phyloP scores from a whole-genome alignment of 2,329 filamentous ascomycete species.

The Penicillium aurantiogriseum region DNA sequence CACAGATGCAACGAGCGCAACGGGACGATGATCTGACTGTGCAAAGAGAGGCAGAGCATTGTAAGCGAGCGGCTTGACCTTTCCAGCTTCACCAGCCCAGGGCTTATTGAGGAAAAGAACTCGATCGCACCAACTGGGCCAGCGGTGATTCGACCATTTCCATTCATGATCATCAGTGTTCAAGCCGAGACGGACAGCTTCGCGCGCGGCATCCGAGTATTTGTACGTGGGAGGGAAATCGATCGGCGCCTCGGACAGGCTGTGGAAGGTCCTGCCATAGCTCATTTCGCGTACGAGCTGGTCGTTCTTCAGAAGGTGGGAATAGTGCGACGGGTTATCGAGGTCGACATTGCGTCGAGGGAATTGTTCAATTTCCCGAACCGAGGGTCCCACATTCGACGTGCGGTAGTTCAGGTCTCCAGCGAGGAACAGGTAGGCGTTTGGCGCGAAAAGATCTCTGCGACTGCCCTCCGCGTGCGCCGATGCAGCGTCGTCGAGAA shows the following conservation, averaged over 20 bases:
- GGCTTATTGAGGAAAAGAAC: conserved; percentile 72
- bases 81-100: conserved; percentile 45
- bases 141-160: conserved; percentile 77
- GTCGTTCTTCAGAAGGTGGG: conserved; percentile 67
- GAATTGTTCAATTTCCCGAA: conserved; percentile 58
- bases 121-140: conserved; percentile 91
- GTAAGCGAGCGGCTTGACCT: conserved; percentile 63
- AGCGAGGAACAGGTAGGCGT: conserved; percentile 76
- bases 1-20: conserved; percentile 68
- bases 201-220: conserved; percentile 56
- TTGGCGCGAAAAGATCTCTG: conserved; percentile 67
- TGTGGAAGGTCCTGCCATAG: conserved; percentile 71
- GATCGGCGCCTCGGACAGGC: conserved; percentile 71
- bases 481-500: conserved; percentile 29
- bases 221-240: conserved; percentile 93
- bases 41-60: conserved; percentile 71
- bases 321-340: conserved; percentile 60
- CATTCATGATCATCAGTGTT: conserved; percentile 50
- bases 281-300: conserved; percentile 73
- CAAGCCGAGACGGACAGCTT: conserved; percentile 32
- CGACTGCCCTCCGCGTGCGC: conserved; percentile 30
- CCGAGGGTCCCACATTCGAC: conserved; percentile 61
- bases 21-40: conserved; percentile 86
- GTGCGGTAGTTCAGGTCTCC: conserved; percentile 97
- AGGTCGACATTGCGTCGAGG: conserved; percentile 57